Evolutionary conservation across 1,139 yeast species (phyloP), one percentile per base, ranked within the genome.

Genomic region (Scheffersomyces lignicola): DNA sequence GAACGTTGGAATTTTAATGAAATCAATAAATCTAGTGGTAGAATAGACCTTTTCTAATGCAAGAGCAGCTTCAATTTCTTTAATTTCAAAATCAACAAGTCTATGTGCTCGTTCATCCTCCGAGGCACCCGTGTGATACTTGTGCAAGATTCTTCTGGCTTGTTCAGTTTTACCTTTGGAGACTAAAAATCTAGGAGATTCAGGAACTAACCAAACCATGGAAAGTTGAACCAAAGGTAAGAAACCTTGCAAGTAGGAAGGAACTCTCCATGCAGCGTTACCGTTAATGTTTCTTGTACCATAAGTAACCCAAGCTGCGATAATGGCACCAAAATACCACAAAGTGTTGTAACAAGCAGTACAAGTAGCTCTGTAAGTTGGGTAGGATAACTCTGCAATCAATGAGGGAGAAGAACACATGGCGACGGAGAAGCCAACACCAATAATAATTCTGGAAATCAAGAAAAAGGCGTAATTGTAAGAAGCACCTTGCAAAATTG

Each of bases 241-340:
- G 26, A 49, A 54, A 33, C 65, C 69, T 51, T 75, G 80, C 41
- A 73, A 51, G 42, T 62, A 62, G 7, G 76, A 69, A 5, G 78
- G 76, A 36, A 72, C 60, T 45, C 65, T 60, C 78, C 78, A 73
- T 10, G 68, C 51, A 37, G 48, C 49, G 42, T 61, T 54, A 21
- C 36, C 32, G 20, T 44, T 33, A 10, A 66, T 43, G 11, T 52
- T 49, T 38, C 65, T 59, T 11, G 77, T 65, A 33, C 79, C 80
- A 42, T 62, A 73, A 3, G 78, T 65, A 24, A 71, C 63, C 73
- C 78, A 68, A 2, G 83, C 75, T 6, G 82, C 81, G 32, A 78
- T 47, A 24, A 73, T 53, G 7, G 81, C 74, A 28, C 83, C 83
- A 31, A 75, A 47, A 68, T 54, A 64, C 73, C 76, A 73, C 56